Base-by-base conservation (phyloP, 2,329 filamentous ascomycete species). In the Ceratocystis huliohia region DNA sequence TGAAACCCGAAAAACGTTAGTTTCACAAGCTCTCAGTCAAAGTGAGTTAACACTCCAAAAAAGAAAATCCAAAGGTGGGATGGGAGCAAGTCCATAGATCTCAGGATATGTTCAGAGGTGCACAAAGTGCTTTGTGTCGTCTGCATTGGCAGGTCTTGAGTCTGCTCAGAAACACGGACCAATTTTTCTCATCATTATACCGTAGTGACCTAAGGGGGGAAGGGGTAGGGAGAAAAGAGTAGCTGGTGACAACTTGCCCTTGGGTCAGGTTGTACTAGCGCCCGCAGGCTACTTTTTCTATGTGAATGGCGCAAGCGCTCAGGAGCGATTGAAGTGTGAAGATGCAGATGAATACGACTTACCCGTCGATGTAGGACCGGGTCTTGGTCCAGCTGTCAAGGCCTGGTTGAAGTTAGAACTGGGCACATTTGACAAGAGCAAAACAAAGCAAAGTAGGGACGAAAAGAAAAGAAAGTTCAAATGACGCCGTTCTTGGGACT, bases 141-240 rank as follows among this genome's bases (percentile, higher is more conserved):
- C 83, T 90, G 89, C 88, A 83, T 76, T 80, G 78, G 85, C 86
- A 88, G 89, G 88, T 92, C 88, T 93, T 93, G 89, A 91, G 83
- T 84, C 88, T 86, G 86, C 87, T 93, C 88, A 84, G 89, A 86
- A 93, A 94, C 89, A 93, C 88, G 89, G 89, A 93, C 89, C 88
- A 92, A 92, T 86, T 81, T 81, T 82, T 88, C 82, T 92, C 89
- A 91, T 92, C 88, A 70, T 63, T 41, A 69, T 69, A 66, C 61
- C 69, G 63, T 15, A n/a, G 41, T 41, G 17, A 65, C 5, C 45
- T 22, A 37, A 20, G 22, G 25, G 50, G 7, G 37, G 25, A 56
- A 25, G 41, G 15, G 30, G 28, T 3, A 17, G 13, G 63, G 2
- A 37, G 17, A 28, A 63, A 63, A 45, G 44, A 63, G 61, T 63